Evolutionary conservation across 2,329 filamentous ascomycete genomes (phyloP).

Genomic region (Huntiella decipiens): DNA sequence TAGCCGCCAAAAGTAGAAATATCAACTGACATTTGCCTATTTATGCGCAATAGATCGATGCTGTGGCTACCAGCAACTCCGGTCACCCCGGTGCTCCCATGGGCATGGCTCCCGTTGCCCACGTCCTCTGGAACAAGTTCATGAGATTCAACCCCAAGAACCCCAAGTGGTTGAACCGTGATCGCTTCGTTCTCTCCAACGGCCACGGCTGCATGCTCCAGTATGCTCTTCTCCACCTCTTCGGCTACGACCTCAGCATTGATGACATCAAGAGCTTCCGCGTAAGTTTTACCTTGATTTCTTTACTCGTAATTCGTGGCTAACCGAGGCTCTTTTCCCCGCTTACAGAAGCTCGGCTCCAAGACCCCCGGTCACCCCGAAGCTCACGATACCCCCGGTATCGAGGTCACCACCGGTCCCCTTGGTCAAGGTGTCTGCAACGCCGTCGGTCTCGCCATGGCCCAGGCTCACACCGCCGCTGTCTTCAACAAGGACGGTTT

Average conservation of each 20-base stretch:
- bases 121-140: constrained; percentile 97
- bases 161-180: constrained; percentile 89
- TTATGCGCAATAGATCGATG: constrained; percentile 58
- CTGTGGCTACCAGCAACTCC: constrained; percentile 85
- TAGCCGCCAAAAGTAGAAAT: too few species aligned
- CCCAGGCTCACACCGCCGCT: constrained; percentile 76
- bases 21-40: too few species aligned
- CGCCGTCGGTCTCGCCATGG: constrained; percentile 93
- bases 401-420: constrained; percentile 96
- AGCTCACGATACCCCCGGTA: constrained; percentile 83
- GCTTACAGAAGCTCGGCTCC: constrained; percentile 32
- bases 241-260: constrained; percentile 69
- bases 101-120: constrained; percentile 81
- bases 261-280: constrained; percentile 95
- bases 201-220: constrained; percentile 99
- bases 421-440: constrained; percentile 95
- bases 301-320: not conserved
- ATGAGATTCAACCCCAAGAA: constrained; percentile 99
- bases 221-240: constrained; percentile 93
- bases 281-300: constrained; percentile 35
- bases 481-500: constrained; percentile 94
- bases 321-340: not conserved
- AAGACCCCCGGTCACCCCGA: constrained; percentile 95
- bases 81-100: constrained; percentile 98
- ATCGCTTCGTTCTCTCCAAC: constrained; percentile 98